Conservation (phyloP, 148 eudicot species). For the Spergularia bocconei region DNA sequence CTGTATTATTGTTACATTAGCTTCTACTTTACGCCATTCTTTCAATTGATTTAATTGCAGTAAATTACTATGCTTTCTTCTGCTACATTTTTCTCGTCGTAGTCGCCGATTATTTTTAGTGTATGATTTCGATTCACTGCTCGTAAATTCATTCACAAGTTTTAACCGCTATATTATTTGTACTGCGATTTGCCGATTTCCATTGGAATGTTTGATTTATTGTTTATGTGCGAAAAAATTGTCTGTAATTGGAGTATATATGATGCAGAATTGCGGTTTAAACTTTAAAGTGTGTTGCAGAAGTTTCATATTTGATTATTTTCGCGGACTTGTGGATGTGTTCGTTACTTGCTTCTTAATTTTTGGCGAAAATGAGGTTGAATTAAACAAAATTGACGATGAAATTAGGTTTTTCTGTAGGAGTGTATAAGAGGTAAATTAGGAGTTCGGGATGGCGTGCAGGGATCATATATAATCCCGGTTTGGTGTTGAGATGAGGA, state of each 20-base stretch:
- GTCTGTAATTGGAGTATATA: not conserved
- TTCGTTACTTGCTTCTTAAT: not conserved
- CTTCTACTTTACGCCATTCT: not conserved
- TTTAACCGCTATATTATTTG: not conserved
- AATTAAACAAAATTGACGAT: not conserved
- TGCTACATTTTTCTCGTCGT: slow-evolving; percentile 2
- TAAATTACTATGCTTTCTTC: not conserved
- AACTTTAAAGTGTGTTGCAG: not conserved
- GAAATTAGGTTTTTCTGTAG: not conserved
- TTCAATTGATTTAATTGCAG: not conserved
- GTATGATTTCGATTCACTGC: not conserved
- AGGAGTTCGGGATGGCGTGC: not conserved
- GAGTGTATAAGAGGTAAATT: not conserved
- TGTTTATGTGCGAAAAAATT: not conserved
- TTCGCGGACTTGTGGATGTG: not conserved
- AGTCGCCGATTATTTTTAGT: not conserved
- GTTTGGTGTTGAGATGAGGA: not conserved
- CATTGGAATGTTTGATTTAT: not conserved
- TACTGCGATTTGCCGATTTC: not conserved
- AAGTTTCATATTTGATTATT: not conserved
- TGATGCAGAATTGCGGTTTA: not conserved
- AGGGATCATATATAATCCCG: not conserved
- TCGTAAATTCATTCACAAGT: not conserved
- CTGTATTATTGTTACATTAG: not conserved
- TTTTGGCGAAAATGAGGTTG: not conserved